Conservation (phyloP, 2,329 filamentous ascomycete genomes). For the Epichloe festucae region DNA sequence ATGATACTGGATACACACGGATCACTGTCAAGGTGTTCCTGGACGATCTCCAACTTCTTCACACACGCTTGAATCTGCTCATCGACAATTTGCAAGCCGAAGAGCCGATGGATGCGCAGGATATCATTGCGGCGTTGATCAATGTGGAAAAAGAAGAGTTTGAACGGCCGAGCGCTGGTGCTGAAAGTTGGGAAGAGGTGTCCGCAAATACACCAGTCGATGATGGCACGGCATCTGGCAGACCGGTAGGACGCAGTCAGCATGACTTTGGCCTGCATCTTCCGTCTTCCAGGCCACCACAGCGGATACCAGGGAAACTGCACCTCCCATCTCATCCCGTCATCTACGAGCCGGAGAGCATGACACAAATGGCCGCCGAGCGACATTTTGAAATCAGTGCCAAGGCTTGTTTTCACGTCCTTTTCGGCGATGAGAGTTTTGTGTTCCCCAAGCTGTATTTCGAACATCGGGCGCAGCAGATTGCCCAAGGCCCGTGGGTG, state of each 20-base stretch:
- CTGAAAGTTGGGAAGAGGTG: constrained; percentile 86
- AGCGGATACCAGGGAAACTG: constrained; percentile 50
- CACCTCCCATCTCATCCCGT: constrained; percentile 73
- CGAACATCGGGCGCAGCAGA: constrained; percentile 64
- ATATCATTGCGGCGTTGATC: constrained; percentile 58
- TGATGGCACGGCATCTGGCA: constrained; percentile 30
- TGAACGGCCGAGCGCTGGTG: constrained; percentile 51
- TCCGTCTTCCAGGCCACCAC: constrained; percentile 19
- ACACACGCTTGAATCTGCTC: constrained; percentile 72
- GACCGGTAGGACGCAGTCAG: constrained; percentile 18
- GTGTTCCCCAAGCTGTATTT: constrained; percentile 87
- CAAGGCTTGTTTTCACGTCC: constrained; percentile 87
- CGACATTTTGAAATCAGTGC: constrained; percentile 81
- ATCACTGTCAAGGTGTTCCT: constrained; percentile 89
- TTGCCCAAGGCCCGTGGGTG: constrained; percentile 78
- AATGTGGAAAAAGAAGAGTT: constrained; percentile 57
- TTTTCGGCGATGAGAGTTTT: constrained; percentile 93
- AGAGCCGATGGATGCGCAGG: constrained; percentile 53
- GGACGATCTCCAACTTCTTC: constrained; percentile 70
- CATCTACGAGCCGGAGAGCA: constrained; percentile 70
- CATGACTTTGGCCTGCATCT: constrained; percentile 23
- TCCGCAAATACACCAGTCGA: constrained; percentile 49
- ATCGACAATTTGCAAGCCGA: constrained; percentile 68
- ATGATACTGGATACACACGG: constrained; percentile 52
- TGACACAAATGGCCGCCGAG: constrained; percentile 63